Conservation (phyloP, 2,329 filamentous ascomycete genomes). For the Eurotiales sp. region DNA sequence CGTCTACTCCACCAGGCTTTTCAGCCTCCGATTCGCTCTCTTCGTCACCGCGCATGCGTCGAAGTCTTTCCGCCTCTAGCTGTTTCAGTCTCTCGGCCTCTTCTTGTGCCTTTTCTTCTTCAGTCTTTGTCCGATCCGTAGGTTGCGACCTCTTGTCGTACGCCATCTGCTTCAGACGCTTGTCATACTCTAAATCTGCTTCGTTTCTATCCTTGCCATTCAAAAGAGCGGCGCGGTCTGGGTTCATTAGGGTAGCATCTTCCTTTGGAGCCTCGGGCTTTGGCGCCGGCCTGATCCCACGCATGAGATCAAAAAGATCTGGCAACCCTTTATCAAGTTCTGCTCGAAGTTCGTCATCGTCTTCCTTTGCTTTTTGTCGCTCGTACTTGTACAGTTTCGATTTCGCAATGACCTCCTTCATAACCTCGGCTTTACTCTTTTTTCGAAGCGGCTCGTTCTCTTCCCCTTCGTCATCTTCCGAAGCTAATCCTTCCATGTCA, state of each 20-base stretch:
- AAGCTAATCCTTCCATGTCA: slow-evolving; percentile 35
- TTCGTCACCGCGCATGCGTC: slow-evolving; percentile 83
- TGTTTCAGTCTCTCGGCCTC: slow-evolving; percentile 73
- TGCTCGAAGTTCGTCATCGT: slow-evolving; percentile 81
- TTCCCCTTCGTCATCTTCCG: slow-evolving; percentile 49
- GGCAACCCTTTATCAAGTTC: slow-evolving; percentile 80
- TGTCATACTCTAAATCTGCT: slow-evolving; percentile 84
- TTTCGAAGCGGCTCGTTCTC: slow-evolving; percentile 71
- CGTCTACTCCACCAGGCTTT: slow-evolving; percentile 35
- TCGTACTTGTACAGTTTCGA: slow-evolving; percentile 95
- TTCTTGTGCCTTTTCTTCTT: slow-evolving; percentile 76
- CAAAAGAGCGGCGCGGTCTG: slow-evolving; percentile 59
- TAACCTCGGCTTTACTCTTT: slow-evolving; percentile 94
- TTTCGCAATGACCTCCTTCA: slow-evolving; percentile 97
- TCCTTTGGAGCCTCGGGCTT: slow-evolving; percentile 43
- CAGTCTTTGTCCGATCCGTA: slow-evolving; percentile 83
- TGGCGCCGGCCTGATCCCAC: slow-evolving; percentile 53
- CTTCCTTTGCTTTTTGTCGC: slow-evolving; percentile 85
- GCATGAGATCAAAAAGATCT: slow-evolving; percentile 69
- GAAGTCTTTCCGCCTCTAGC: slow-evolving; percentile 76
- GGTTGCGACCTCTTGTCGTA: slow-evolving; percentile 82
- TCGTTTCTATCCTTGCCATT: slow-evolving; percentile 60
- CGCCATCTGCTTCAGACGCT: slow-evolving; percentile 74
- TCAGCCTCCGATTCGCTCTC: slow-evolving; percentile 50
- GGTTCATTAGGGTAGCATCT: slow-evolving; percentile 54